These are phyloP conservation scores for Flaveria ramosissima DNA, from an alignment of 129 eudicot genomes.

Conservation along the genomic window DNA sequence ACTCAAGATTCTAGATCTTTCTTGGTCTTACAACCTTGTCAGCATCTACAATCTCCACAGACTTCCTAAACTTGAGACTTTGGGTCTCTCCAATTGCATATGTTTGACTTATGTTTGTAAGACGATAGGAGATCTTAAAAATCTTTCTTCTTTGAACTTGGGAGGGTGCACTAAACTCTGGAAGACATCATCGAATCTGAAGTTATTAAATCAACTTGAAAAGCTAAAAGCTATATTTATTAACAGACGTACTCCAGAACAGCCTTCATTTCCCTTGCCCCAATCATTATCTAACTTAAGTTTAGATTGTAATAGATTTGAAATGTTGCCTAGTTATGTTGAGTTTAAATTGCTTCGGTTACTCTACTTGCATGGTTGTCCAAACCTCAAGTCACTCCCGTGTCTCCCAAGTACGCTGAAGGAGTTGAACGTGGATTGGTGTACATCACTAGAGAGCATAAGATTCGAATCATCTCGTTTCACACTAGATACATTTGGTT, in stretches of 20 bases:
- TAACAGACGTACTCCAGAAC: background rate
- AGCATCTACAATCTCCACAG: background rate
- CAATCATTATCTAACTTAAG: background rate
- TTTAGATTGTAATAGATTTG: background rate
- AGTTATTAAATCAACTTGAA: background rate
- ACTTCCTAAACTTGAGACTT: constrained; percentile 28
- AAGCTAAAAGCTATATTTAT: background rate
- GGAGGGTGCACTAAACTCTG: constrained; percentile 13
- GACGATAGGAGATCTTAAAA: constrained; percentile 26
- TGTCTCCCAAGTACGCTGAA: constrained; percentile 20
- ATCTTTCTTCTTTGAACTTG: constrained; percentile 20
- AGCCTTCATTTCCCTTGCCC: background rate
- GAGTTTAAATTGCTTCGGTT: background rate
- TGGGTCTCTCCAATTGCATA: constrained; percentile 7
- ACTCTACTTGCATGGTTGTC: background rate
- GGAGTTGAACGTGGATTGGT: background rate
- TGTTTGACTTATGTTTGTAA: constrained; percentile 24
- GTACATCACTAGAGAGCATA: constrained; percentile 7
- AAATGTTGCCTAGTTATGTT: background rate
- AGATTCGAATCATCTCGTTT: constrained; percentile 17
- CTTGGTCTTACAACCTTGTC: constrained; percentile 18
- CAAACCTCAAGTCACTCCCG: background rate
- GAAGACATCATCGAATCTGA: background rate
- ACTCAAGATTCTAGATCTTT: constrained; percentile 35
- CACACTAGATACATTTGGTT: background rate